Conservation (phyloP, 2,329 filamentous ascomycete species). For the Trichophyton benhamiae region DNA sequence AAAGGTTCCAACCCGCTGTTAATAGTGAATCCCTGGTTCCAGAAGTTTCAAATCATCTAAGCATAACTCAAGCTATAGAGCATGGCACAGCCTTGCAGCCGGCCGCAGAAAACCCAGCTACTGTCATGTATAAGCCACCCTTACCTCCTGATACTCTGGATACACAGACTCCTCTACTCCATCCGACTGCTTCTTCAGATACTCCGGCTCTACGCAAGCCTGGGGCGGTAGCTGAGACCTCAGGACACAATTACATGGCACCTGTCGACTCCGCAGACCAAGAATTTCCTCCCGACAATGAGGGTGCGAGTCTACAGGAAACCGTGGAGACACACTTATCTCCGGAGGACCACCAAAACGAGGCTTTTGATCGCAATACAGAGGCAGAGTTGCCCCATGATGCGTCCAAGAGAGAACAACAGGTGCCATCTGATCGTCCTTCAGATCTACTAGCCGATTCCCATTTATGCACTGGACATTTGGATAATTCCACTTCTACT, state of each 20-base stretch:
- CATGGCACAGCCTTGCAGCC: background rate
- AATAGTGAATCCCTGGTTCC: background rate
- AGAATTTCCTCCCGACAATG: no score
- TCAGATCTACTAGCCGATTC: background rate
- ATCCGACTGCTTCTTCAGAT: slow-evolving; percentile 29
- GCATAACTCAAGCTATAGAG: background rate
- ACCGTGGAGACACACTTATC: background rate
- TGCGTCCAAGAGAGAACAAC: background rate
- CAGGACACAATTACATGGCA: background rate
- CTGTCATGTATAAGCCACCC: background rate
- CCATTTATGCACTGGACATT: background rate
- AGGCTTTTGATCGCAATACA: background rate
- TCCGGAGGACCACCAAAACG: background rate
- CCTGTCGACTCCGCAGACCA: background rate
- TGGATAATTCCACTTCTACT: background rate
- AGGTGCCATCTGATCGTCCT: background rate
- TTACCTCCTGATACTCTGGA: background rate
- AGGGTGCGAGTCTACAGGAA: no score
- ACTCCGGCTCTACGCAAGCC: slow-evolving; percentile 31
- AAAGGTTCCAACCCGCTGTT: background rate
- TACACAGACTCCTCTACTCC: slow-evolving; percentile 27
- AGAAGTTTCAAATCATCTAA: background rate
- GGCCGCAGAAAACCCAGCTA: background rate
- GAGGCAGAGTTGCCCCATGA: background rate
- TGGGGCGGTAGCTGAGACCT: slow-evolving; percentile 12